These are phyloP conservation scores for Globisporangium sylvaticum DNA, from an alignment of 352 stramenopile genomes.

Conservation along the genomic window DNA sequence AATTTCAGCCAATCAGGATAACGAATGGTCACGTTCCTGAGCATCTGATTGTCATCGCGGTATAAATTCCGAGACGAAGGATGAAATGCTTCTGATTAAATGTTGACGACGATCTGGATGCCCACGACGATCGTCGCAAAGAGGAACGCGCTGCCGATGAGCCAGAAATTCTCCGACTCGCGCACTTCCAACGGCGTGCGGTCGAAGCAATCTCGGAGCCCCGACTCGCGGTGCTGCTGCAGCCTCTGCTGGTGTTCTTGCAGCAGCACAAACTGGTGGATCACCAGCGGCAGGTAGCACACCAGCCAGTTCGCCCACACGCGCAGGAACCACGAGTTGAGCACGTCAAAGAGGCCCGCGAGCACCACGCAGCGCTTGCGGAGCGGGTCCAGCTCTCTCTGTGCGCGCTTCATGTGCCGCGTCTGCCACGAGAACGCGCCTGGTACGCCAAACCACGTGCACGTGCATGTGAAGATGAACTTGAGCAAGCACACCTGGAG, in stretches of 20 bases:
- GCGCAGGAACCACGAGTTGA: conserved; percentile 56
- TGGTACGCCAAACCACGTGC: conserved; percentile 62
- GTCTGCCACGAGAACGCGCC: conserved; percentile 53
- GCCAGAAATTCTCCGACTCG: conserved; percentile 56
- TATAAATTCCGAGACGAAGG: not conserved
- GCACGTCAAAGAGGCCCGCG: conserved; percentile 45
- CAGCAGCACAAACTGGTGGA: conserved; percentile 16
- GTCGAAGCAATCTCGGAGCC: conserved; percentile 25
- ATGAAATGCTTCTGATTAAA: conserved; percentile 28
- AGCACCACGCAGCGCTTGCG: conserved; percentile 51
- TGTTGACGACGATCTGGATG: conserved; percentile 64
- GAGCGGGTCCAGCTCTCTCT: conserved; percentile 39
- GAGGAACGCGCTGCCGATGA: conserved; percentile 46
- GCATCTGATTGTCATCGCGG: not conserved
- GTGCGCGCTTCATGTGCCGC: conserved; percentile 43
- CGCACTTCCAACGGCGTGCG: conserved; percentile 45
- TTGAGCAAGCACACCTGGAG: conserved; percentile 55
- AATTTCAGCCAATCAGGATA: not conserved
- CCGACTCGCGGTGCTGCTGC: not conserved
- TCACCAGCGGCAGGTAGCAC: conserved; percentile 37
- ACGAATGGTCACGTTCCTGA: not conserved
- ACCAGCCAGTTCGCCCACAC: conserved; percentile 57
- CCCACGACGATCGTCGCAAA: conserved; percentile 57
- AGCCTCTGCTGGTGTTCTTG: conserved; percentile 11
- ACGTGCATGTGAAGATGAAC: conserved; percentile 64